Evolutionary conservation across 495 filamentous ascomycete genomes (phyloP).

Genomic region (Aspergillus nidulans): DNA sequence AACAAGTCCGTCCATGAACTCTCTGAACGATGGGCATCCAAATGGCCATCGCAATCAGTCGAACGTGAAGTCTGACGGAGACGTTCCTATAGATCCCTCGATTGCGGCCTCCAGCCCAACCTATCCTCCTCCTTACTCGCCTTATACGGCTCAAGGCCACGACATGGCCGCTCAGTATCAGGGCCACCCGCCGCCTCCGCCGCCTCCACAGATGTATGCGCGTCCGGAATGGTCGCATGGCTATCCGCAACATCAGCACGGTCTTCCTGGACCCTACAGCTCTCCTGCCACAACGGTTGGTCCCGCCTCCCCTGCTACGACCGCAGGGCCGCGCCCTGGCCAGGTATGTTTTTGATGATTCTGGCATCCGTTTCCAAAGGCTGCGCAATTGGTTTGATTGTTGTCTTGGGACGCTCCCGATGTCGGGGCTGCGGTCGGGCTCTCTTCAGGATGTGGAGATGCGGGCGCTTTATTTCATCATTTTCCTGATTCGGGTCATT

Average conservation of each 20-base stretch:
- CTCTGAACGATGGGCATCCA: constrained; percentile 69
- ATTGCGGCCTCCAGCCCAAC: constrained; percentile 89
- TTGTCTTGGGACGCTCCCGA: constrained; percentile 30
- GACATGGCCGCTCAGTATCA: constrained; percentile 69
- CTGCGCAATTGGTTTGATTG: constrained; percentile 26
- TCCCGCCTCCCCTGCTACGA: constrained; percentile 54
- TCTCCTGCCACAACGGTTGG: constrained; percentile 58
- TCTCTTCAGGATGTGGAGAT: constrained; percentile 29
- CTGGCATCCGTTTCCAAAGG: constrained; percentile 28
- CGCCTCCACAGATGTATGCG: constrained; percentile 64
- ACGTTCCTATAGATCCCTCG: constrained; percentile 98
- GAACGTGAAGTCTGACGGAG: constrained; percentile 85
- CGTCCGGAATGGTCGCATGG: constrained; percentile 79
- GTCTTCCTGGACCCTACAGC: constrained; percentile 58
- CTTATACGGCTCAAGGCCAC: constrained; percentile 75
- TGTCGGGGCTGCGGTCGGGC: constrained; percentile 16
- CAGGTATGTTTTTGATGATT: constrained; percentile 64
- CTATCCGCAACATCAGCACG: constrained; percentile 61
- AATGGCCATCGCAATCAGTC: constrained; percentile 59
- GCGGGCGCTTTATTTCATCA: constrained; percentile 27
- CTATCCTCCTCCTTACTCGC: constrained; percentile 80
- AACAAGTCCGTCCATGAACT: constrained; percentile 91
- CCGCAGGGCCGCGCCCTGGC: constrained; percentile 59
- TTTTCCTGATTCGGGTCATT: constrained; percentile 8
- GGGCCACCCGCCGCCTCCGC: constrained; percentile 50